Evolutionary conservation across 352 stramenopile species (phyloP).

Genomic region (Pythium volutum): DNA sequence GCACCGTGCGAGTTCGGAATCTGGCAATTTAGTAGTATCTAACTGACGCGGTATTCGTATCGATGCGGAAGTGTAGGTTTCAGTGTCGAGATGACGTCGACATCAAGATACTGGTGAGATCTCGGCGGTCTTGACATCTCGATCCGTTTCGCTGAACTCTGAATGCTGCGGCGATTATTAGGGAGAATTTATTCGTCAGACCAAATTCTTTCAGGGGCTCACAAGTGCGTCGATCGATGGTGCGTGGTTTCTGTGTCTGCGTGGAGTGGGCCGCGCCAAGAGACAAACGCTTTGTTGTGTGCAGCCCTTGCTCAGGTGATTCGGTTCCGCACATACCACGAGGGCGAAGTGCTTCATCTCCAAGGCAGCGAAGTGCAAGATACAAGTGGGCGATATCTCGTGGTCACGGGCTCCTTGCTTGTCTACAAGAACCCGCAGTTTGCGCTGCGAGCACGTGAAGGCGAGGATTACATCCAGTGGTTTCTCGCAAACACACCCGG

Average conservation of each 20-base stretch:
- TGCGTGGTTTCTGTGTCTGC: background rate
- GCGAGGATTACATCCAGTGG: slow-evolving; percentile 35
- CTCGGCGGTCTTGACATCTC: background rate
- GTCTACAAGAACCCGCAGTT: slow-evolving; percentile 36
- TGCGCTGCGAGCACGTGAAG: slow-evolving; percentile 13
- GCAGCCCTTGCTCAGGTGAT: slow-evolving; percentile 33
- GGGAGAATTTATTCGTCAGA: slow-evolving; percentile 35
- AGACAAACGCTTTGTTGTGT: background rate
- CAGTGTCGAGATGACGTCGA: slow-evolving; percentile 43
- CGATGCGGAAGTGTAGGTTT: slow-evolving; percentile 19
- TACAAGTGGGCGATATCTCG: slow-evolving; percentile 36
- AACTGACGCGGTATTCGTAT: background rate
- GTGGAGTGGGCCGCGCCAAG: background rate
- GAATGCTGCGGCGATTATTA: background rate
- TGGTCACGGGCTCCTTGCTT: slow-evolving; percentile 40
- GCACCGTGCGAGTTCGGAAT: background rate
- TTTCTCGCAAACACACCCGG: slow-evolving; percentile 15
- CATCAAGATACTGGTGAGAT: slow-evolving; percentile 42
- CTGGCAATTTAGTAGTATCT: too few relatives aligned
- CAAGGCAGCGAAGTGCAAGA: slow-evolving; percentile 41
- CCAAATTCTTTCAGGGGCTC: slow-evolving; percentile 30
- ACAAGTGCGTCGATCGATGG: slow-evolving; percentile 42
- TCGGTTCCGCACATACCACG: slow-evolving; percentile 35
- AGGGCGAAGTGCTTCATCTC: slow-evolving; percentile 42
- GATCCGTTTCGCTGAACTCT: background rate